Evolutionary conservation across 441 rosid genomes (phyloP), one percentile per base, ranked within the genome.

Genomic region (Hura crepitans): DNA sequence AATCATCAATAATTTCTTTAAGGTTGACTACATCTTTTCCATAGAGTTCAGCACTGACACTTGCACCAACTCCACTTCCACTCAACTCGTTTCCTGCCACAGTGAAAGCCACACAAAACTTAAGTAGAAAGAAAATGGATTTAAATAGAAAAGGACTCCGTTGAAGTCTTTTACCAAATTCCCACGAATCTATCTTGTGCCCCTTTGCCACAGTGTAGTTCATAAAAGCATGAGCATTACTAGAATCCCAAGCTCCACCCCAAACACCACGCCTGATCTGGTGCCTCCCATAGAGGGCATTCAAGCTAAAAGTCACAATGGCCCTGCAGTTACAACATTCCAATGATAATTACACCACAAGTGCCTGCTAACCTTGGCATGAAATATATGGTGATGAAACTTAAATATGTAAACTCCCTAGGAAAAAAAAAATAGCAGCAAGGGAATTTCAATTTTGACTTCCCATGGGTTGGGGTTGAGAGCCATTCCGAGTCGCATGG

Each of bases 151-250:
- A 37, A 28, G 30, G 31, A 22, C 57, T 65, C 28, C 59, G 61
- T 68, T 2, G 22, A 58, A 53, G 64, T 66, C 57, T 62, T 45
- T 35, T 86, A 94, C 99, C 99, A 8, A 85, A 95, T 82, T 95
- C 99, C 99, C 99, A 95, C 49, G 97, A 89, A 74, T 95, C 95
- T 70, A 95, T 86, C 18, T 46, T 71, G 79, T 95, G 84, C 68
- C 94, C 89, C 83, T 89, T 94, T 65, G 88, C 82, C 68, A 87
- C 72, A 4, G 97, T 95, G 78, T 95, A 95, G 68, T 88, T 87
- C 22, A 95, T 83, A 70, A 95, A 85, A 77, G 87, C 91, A 74
- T 62, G 78, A 63, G 96, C 89, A 78, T 95, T 95, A 66, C 67
- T 79, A 50, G 85, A 82, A 82, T 90, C 87, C 99, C 97, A 95